Evolutionary conservation across 352 stramenopile genomes (phyloP).

Genomic region (Phytophthora pini): DNA sequence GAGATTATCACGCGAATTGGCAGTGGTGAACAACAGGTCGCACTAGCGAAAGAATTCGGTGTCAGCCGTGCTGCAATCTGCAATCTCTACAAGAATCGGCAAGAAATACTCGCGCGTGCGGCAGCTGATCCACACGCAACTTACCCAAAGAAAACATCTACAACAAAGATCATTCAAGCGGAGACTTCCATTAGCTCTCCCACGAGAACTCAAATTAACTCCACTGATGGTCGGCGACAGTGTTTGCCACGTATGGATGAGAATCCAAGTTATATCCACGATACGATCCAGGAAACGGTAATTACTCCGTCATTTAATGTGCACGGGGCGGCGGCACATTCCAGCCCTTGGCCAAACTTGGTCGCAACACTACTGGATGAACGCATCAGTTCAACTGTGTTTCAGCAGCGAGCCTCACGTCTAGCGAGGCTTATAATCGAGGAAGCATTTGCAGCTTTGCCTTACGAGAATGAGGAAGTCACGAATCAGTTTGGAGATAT

Average conservation of each 20-base stretch:
- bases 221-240: too few species aligned
- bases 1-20: conserved; percentile 34
- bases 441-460: conserved; percentile 36
- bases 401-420: conserved; percentile 26
- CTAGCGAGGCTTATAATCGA: conserved; percentile 40
- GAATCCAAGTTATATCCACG: background rate
- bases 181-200: too few species aligned
- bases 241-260: background rate
- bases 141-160: conserved; percentile 8
- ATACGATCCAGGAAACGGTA: background rate
- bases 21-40: conserved; percentile 44
- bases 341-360: conserved; percentile 33
- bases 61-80: conserved; percentile 51
- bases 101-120: conserved; percentile 33
- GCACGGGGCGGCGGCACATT: conserved; percentile 35
- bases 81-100: conserved; percentile 55
- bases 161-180: too few species aligned
- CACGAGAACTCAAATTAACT: too few species aligned
- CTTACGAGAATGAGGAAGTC: conserved; percentile 27
- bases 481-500: conserved; percentile 33
- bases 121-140: conserved; percentile 9
- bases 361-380: conserved; percentile 28
- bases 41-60: conserved; percentile 47
- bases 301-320: conserved; percentile 27
- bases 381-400: conserved; percentile 16